Conservation (phyloP, 192 early-diverging fungal genomes). For the Kickxella alabastrina region DNA sequence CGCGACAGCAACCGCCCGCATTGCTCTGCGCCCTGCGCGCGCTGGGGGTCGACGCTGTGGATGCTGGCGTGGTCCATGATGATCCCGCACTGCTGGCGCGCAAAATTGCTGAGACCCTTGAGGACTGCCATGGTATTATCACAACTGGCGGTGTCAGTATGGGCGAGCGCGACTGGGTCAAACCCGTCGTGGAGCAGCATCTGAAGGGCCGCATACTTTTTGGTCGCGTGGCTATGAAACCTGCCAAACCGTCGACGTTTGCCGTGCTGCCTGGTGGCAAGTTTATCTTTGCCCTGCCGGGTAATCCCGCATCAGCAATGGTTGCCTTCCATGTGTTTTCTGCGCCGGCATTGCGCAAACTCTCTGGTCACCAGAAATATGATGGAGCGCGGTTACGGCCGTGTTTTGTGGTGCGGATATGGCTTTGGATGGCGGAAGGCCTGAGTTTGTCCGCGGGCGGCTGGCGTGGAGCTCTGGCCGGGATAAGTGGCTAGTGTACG, state of each 20-base stretch:
- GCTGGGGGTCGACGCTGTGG: conserved; percentile 63
- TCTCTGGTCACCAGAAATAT: conserved; percentile 61
- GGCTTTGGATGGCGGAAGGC: conserved; percentile 35
- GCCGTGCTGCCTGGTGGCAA: conserved; percentile 60
- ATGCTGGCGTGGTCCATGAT: conserved; percentile 74
- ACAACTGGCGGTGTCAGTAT: conserved; percentile 97
- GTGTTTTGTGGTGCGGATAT: conserved; percentile 64
- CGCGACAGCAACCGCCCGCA: conserved; percentile 86
- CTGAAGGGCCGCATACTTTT: conserved; percentile 80
- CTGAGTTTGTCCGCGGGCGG: conserved; percentile 24
- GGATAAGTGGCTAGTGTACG: conserved; percentile 37
- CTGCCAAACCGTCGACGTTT: conserved; percentile 96
- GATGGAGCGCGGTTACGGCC: conserved; percentile 55
- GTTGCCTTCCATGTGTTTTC: conserved; percentile 91
- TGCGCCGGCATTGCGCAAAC: conserved; percentile 73
- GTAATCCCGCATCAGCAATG: conserved; percentile 89
- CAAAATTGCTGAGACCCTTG: conserved; percentile 46
- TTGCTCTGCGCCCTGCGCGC: conserved; percentile 61
- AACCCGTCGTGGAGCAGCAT: conserved; percentile 75
- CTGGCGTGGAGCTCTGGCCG: conserved; percentile 23
- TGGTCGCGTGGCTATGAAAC: conserved; percentile 89
- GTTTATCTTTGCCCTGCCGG: conserved; percentile 85
- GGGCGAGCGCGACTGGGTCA: conserved; percentile 93
- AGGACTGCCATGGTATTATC: conserved; percentile 71
- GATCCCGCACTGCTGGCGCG: conserved; percentile 57